phyloP scores from a whole-genome alignment of 257 asterid species.

The Nicotiana tabacum region DNA sequence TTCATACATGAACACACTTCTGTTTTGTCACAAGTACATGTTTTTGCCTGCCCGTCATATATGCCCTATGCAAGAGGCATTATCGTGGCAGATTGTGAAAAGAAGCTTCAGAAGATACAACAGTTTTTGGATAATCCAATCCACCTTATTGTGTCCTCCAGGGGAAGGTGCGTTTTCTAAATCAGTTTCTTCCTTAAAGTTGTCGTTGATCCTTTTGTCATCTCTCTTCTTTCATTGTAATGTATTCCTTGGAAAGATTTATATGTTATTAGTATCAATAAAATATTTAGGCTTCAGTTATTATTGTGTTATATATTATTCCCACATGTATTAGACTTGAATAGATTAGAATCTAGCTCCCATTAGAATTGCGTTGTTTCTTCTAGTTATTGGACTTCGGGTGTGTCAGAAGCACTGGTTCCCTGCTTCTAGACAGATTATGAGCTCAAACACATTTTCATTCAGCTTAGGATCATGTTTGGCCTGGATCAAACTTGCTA shows the following conservation, averaged over 20 bases:
- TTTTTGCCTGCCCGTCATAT: slow-evolving; percentile 33
- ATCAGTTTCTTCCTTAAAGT: background rate
- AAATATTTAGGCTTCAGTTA: background rate
- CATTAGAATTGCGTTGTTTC: background rate
- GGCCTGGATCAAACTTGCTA: background rate
- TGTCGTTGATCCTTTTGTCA: background rate
- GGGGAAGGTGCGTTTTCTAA: slow-evolving; percentile 45
- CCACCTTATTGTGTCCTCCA: slow-evolving; percentile 46
- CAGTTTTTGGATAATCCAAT: slow-evolving; percentile 39
- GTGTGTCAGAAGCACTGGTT: background rate
- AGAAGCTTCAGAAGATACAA: slow-evolving; percentile 29
- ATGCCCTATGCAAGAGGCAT: slow-evolving; percentile 47
- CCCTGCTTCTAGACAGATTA: background rate
- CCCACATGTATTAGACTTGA: background rate
- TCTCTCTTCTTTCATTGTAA: background rate
- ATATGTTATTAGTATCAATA: background rate
- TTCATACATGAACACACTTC: slow-evolving; percentile 35
- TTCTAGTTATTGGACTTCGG: background rate
- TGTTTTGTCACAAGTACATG: slow-evolving; percentile 36
- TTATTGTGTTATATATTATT: background rate
- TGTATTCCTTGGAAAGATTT: background rate
- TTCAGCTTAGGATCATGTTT: background rate
- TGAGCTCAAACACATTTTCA: background rate
- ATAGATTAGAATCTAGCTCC: background rate
- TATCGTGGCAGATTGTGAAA: slow-evolving; percentile 36